Percentiles rank a stretch among this genome's conserved stretches.
phyloP scores from a whole-genome alignment of 306 rosid species.

The Abrus precatorius region DNA sequence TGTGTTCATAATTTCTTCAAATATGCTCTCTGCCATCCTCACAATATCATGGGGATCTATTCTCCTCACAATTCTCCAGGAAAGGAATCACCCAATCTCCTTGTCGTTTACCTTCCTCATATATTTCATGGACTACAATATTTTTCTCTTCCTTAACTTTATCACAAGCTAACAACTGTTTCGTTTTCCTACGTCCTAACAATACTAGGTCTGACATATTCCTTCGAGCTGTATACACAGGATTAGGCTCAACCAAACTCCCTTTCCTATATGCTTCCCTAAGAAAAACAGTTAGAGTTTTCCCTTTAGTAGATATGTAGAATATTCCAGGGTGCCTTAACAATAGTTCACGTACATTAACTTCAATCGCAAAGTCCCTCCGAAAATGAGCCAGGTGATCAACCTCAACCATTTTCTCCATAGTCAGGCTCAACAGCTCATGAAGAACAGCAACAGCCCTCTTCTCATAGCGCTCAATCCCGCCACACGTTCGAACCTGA shows the following conservation, averaged over 20 bases:
- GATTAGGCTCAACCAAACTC: slow-evolving; percentile 66
- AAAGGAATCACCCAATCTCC: slow-evolving; percentile 74
- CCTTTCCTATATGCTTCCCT: slow-evolving; percentile 75
- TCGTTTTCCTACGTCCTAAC: slow-evolving; percentile 63
- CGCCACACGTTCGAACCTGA: slow-evolving; percentile 59
- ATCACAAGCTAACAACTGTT: slow-evolving; percentile 49
- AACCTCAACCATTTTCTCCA: slow-evolving; percentile 83
- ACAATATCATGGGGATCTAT: slow-evolving; percentile 32
- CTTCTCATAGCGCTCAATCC: slow-evolving; percentile 74
- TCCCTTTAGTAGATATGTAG: slow-evolving; percentile 78
- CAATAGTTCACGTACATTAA: slow-evolving; percentile 72
- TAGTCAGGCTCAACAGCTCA: slow-evolving; percentile 84
- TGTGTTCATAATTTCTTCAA: not conserved
- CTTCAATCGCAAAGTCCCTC: slow-evolving; percentile 67
- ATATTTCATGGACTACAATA: slow-evolving; percentile 38
- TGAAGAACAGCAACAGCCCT: slow-evolving; percentile 81
- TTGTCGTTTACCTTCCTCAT: slow-evolving; percentile 52
- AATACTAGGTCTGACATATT: slow-evolving; percentile 74
- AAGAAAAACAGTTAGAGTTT: slow-evolving; percentile 69
- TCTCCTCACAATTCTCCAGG: slow-evolving; percentile 60
- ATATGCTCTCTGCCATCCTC: slow-evolving; percentile 22
- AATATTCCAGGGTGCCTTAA: slow-evolving; percentile 75
- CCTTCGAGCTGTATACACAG: slow-evolving; percentile 58
- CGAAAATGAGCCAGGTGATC: slow-evolving; percentile 77
- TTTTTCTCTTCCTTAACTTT: slow-evolving; percentile 38